Conservation (phyloP, 2,329 filamentous ascomycete species). For the Fusarium cyanostomum region DNA sequence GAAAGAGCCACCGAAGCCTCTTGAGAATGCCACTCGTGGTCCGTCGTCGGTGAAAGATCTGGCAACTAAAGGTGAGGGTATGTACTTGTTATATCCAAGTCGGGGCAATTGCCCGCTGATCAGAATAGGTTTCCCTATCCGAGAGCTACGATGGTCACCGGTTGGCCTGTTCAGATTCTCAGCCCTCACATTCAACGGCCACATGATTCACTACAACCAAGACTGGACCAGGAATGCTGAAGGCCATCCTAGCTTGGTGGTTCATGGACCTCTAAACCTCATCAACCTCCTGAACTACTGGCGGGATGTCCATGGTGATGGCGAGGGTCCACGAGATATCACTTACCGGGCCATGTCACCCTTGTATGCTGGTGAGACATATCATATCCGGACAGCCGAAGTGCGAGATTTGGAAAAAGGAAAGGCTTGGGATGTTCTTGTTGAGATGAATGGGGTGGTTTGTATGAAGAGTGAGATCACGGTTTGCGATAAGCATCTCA, state of each 20-base stretch:
- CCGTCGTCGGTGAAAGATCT: slow-evolving; percentile 44
- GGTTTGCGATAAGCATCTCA: background rate
- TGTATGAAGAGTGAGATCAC: slow-evolving; percentile 52
- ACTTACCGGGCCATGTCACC: slow-evolving; percentile 76
- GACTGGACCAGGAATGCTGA: slow-evolving; percentile 72
- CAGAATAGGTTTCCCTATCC: slow-evolving; percentile 32
- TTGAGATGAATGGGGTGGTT: slow-evolving; percentile 52
- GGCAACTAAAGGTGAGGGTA: slow-evolving; percentile 13
- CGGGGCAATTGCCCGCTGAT: background rate
- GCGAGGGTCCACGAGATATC: slow-evolving; percentile 51
- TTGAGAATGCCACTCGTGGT: slow-evolving; percentile 21
- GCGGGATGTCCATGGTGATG: slow-evolving; percentile 58
- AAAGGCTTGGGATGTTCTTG: slow-evolving; percentile 56
- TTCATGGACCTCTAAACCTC: slow-evolving; percentile 83
- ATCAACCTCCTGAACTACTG: slow-evolving; percentile 77
- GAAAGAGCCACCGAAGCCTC: slow-evolving; percentile 29
- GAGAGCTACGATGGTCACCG: slow-evolving; percentile 55
- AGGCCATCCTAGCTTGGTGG: slow-evolving; percentile 75
- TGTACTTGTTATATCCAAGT: background rate
- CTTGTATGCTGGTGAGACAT: slow-evolving; percentile 72
- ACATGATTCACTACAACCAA: slow-evolving; percentile 84
- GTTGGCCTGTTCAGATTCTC: slow-evolving; percentile 80
- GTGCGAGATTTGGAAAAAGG: slow-evolving; percentile 48
- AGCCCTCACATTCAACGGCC: slow-evolving; percentile 85
- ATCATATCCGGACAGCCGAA: slow-evolving; percentile 67